These are phyloP conservation scores for Pseudozyma sp. DNA, from an alignment of 1,284 basidiomycete species.

Conservation along the genomic window DNA sequence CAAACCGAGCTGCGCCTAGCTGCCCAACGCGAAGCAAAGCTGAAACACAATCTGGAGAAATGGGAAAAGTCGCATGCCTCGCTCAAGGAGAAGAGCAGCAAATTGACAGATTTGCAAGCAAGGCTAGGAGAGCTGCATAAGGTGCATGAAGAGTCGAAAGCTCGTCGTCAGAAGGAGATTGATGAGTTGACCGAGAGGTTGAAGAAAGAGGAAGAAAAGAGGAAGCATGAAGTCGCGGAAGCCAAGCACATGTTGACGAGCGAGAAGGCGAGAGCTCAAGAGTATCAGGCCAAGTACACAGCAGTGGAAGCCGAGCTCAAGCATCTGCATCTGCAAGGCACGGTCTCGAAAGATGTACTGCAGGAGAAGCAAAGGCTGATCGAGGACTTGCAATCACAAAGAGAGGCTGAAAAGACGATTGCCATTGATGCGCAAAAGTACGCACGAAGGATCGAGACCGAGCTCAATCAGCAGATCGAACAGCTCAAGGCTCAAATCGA, in stretches of 20 bases:
- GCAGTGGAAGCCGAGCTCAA: conserved; percentile 14
- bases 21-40: conserved; percentile 48
- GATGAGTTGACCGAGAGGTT: conserved; percentile 31
- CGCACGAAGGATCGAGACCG: conserved; percentile 32
- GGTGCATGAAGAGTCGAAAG: conserved; percentile 48
- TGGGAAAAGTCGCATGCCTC: conserved; percentile 41
- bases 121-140: conserved; percentile 39
- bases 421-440: conserved; percentile 45
- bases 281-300: conserved; percentile 8
- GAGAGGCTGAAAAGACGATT: conserved; percentile 37
- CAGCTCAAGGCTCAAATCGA: conserved; percentile 21
- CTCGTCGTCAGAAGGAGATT: conserved; percentile 42
- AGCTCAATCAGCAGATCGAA: conserved; percentile 28
- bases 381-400: conserved; percentile 29
- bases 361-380: conserved; percentile 25
- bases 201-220: conserved; percentile 20
- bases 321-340: conserved; percentile 13
- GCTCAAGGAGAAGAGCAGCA: conserved; percentile 46
- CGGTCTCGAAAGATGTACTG: conserved; percentile 18
- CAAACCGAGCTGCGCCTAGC: conserved; percentile 48
- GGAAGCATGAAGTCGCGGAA: conserved; percentile 25
- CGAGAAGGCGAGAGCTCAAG: conserved; percentile 19
- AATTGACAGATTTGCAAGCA: conserved; percentile 25
- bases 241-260: conserved; percentile 6
- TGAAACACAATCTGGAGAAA: conserved; percentile 38